Base-by-base conservation (phyloP, 2,329 filamentous ascomycete genomes). In the Ascochyta lentis region DNA sequence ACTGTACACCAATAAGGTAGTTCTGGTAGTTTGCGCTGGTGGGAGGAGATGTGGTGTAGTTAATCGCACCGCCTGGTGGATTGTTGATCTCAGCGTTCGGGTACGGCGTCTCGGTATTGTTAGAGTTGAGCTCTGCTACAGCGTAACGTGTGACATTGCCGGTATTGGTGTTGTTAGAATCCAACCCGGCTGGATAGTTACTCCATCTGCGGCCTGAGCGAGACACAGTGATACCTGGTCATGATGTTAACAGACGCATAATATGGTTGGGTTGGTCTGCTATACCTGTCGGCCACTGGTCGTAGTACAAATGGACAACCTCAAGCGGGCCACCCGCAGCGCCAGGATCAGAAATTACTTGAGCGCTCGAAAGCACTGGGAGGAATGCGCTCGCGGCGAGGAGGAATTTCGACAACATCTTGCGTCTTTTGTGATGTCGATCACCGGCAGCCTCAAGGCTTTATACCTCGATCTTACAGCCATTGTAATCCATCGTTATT, bases 1-100 rank as follows among this genome's bases (percentile, higher is more conserved):
- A 80, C 64, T 84, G 82, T 0, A 82, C 80, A 42, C 80, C 79
- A 51, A 83, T 80, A 10, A 84, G 70, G 64, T 83, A 78, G 59
- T 80, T 65, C n/a, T 75, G 70, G 53, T 82, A 78, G 59, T 81
- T 81, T 29, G 76, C 80, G 29, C 76, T 77, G 2, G 76, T 71
- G 1, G 78, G 71, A 8, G 81, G 81, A 15, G 61, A 73, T 0
- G 80, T 83, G 4, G 78, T 78, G 64, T 80, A 81, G 61, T 84
- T 83, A 60, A 84, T 81, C 0, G 78, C 75, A 12, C 81, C 81
- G 39, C 77, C 78, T 0, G 79, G 81, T 2, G 81, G 81, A 16
- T 72, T 77, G 57, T 84, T 84, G 58, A 81, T 76, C 37, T 76
- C 70, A 5, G 61, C 67, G 49, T 63, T 75, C 2, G 79, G 80